Evolutionary conservation across 225 moss, liverwort and hornwort species (phyloP).

Genomic region (Polytrichum formosum): DNA sequence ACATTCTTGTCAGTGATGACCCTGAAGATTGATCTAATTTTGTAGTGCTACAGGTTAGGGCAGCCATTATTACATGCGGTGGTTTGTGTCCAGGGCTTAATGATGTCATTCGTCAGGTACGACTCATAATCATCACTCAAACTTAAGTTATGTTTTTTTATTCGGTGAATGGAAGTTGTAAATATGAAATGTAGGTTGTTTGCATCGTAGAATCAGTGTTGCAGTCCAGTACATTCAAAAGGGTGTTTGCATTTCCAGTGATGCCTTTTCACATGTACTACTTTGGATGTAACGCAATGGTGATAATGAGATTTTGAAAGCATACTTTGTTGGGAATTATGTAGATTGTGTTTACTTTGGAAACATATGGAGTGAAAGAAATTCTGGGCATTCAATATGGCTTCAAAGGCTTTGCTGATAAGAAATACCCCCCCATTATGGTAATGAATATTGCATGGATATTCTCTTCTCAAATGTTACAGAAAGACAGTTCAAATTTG

Average conservation of each 20-base stretch:
- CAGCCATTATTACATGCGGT: constrained; percentile 89
- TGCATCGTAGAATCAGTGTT: no score
- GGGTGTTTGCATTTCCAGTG: no score
- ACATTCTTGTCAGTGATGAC: not conserved
- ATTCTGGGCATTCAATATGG: constrained; percentile 90
- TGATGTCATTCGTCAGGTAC: constrained; percentile 85
- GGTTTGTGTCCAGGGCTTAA: constrained; percentile 90
- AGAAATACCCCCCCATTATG: constrained; percentile 81
- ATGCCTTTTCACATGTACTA: no score
- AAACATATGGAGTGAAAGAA: constrained; percentile 84
- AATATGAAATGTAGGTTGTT: no score
- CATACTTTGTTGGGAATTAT: not conserved
- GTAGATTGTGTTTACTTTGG: constrained; percentile 74
- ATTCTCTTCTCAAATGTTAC: no score
- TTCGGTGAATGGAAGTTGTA: no score
- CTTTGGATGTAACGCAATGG: no score
- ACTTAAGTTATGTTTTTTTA: no score
- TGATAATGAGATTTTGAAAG: no score
- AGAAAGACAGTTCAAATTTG: no score
- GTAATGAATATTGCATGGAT: constrained; percentile 18
- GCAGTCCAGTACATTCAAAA: no score
- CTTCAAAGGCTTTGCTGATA: constrained; percentile 88
- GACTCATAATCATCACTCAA: not conserved
- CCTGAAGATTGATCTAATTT: no score
- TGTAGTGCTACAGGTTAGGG: constrained; percentile 55